phyloP scores from a whole-genome alignment of 1,284 basidiomycete species.

The Heimioporus punctisporus region DNA sequence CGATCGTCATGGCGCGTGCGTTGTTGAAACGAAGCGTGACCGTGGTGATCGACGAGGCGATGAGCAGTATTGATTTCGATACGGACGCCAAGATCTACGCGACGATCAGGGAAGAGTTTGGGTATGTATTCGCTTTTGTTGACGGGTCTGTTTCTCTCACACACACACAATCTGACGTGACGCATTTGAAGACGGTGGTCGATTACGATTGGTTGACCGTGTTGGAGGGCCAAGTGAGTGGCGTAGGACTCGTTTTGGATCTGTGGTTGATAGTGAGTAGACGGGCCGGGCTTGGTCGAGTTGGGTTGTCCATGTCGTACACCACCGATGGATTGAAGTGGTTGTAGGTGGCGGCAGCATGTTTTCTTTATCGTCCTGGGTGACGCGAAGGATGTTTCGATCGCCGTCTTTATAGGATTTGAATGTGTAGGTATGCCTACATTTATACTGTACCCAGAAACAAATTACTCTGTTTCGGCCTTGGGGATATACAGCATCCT shows the following conservation, averaged over 20 bases:
- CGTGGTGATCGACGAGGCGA: slow-evolving; percentile 76
- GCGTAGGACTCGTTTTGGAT: neutral
- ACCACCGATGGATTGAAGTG: too few species aligned
- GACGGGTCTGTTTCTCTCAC: slow-evolving; percentile 41
- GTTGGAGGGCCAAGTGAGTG: slow-evolving; percentile 52
- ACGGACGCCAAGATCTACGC: slow-evolving; percentile 68
- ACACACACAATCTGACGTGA: slow-evolving; percentile 29
- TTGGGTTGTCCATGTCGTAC: too few species aligned
- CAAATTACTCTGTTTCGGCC: too few species aligned
- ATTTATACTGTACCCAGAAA: too few species aligned
- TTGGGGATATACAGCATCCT: too few species aligned
- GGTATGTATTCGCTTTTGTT: slow-evolving; percentile 46
- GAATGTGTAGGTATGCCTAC: too few species aligned
- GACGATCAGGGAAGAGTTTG: slow-evolving; percentile 69
- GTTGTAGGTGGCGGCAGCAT: too few species aligned
- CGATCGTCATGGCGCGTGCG: slow-evolving; percentile 69
- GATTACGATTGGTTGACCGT: slow-evolving; percentile 73
- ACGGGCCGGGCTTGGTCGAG: too few species aligned
- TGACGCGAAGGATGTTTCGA: too few species aligned
- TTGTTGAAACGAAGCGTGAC: slow-evolving; percentile 63
- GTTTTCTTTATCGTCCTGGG: too few species aligned
- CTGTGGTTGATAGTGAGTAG: neutral
- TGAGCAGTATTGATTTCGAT: slow-evolving; percentile 60
- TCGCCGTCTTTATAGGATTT: too few species aligned
- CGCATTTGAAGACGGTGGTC: slow-evolving; percentile 58